Base-by-base conservation (phyloP, 2,329 filamentous ascomycete genomes). In the Xylariaceae sp. region DNA sequence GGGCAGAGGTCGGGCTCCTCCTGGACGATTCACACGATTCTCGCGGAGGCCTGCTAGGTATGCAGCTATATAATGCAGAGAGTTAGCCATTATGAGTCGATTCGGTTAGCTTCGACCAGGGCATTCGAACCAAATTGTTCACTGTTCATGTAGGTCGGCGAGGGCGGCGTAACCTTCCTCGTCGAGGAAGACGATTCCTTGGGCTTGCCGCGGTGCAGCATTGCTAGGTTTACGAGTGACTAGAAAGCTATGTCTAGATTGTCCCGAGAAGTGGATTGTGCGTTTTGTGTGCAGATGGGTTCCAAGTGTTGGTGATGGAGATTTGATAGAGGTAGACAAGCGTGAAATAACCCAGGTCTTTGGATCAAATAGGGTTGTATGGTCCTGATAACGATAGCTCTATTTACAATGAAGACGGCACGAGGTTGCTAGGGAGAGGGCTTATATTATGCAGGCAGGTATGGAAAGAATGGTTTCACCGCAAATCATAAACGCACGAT, bases 21-120 rank as follows among this genome's bases (percentile, higher is more conserved):
- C 87, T 7, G 89, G 89, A 50, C 89, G 81, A 29, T 81, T 77
- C 50, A 84, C 77, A 45, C 86, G 84, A 71, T 82, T 88, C 62
- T 81, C 83, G 62, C 89, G 86, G 29, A 93, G 81, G 61, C 86
- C 83, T 62, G 86, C 79, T 29, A 92, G 81, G 70, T 91, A 92
- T 55, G 79, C 78, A 37, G 57, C 52, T 60, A 48, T 55, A 49
- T 27, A 30, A 43, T 32, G 49, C 23, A n/a, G 27, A 43, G 10
- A 30, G 48, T 59, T 44, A 61, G 58, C 50, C 15, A 10, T 43
- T 35, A 23, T 33, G 54, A 35, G 41, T 41, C 39, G 40, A 52
- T 33, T 48, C 24, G 30, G 23, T 40, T 24, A 27, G 39, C 23
- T 46, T 37, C 30, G 36, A 42, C 35, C 45, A 48, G 57, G 33